Conservation (phyloP, 1,139 yeast genomes). For the Magnusiomyces suaveolens region DNA sequence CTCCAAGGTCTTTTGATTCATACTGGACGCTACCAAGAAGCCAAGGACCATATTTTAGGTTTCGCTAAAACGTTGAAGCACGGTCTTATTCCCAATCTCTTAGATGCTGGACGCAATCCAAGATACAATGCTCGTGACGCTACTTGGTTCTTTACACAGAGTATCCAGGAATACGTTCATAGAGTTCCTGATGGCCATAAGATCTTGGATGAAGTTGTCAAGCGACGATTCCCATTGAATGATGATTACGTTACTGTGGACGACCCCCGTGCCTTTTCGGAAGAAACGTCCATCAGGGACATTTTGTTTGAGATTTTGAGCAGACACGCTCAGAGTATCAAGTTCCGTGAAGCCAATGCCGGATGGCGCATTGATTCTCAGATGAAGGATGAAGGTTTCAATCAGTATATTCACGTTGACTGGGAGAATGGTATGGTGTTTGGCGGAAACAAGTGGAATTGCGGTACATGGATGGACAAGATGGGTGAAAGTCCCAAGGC, state of each 20-base stretch:
- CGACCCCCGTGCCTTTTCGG: constrained; percentile 66
- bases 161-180: constrained; percentile 68
- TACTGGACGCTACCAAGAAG: constrained; percentile 71
- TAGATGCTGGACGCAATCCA: constrained; percentile 90
- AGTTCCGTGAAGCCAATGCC: constrained; percentile 91
- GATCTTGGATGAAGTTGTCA: constrained; percentile 64
- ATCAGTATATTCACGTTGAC: constrained; percentile 69
- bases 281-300: constrained; percentile 62
- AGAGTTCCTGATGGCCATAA: constrained; percentile 59
- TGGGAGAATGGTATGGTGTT: constrained; percentile 82
- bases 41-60: constrained; percentile 68
- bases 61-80: constrained; percentile 91
- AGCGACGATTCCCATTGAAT: constrained; percentile 81
- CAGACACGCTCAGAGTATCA: constrained; percentile 82
- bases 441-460: constrained; percentile 87
- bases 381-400: constrained; percentile 88
- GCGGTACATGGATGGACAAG: constrained; percentile 99
- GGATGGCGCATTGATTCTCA: constrained; percentile 82
- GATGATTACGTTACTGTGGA: constrained; percentile 65
- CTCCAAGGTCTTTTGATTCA: constrained; percentile 71
- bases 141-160: constrained; percentile 86
- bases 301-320: constrained; percentile 68
- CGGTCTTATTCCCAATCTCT: constrained; percentile 85
- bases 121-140: constrained; percentile 96
- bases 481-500: constrained; percentile 93